phyloP scores from a whole-genome alignment of 2,329 filamentous ascomycete genomes.

The Pestalotiopsis sp. region DNA sequence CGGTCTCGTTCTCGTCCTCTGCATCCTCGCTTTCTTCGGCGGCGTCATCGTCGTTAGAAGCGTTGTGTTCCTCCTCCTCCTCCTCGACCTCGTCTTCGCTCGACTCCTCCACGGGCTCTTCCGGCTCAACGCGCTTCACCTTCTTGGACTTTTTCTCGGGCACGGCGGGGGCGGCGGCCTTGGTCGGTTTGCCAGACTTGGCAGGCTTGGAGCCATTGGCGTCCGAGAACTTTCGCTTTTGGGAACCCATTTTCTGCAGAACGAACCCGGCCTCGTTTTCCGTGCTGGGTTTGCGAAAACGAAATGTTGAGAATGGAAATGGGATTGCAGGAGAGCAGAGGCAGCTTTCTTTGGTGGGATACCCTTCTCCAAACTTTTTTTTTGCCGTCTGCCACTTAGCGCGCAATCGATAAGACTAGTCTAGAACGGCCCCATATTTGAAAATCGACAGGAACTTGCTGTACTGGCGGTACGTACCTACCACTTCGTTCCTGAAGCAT shows the following conservation, averaged over 20 bases:
- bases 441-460: neutral
- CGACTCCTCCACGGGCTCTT: slow-evolving; percentile 20
- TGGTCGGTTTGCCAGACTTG: slow-evolving; percentile 30
- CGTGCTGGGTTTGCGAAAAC: neutral
- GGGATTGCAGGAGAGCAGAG: neutral
- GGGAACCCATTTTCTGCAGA: slow-evolving; percentile 32
- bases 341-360: neutral
- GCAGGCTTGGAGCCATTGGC: slow-evolving; percentile 29
- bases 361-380: neutral
- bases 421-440: neutral
- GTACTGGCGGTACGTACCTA: neutral
- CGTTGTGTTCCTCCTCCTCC: slow-evolving; percentile 20
- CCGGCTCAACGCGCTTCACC: slow-evolving; percentile 37
- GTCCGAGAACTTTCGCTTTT: slow-evolving; percentile 46
- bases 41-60: slow-evolving; percentile 24
- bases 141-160: slow-evolving; percentile 44
- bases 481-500: neutral
- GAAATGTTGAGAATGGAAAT: neutral
- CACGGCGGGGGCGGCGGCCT: slow-evolving; percentile 26
- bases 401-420: neutral
- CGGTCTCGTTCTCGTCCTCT: slow-evolving; percentile 21
- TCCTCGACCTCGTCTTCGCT: slow-evolving; percentile 23
- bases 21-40: slow-evolving; percentile 26
- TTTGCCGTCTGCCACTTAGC: neutral
- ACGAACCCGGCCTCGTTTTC: neutral